Evolutionary conservation across 2,329 filamentous ascomycete genomes (phyloP), one percentile per base, ranked within the genome.

Genomic region (Paecilomyces formosus): DNA sequence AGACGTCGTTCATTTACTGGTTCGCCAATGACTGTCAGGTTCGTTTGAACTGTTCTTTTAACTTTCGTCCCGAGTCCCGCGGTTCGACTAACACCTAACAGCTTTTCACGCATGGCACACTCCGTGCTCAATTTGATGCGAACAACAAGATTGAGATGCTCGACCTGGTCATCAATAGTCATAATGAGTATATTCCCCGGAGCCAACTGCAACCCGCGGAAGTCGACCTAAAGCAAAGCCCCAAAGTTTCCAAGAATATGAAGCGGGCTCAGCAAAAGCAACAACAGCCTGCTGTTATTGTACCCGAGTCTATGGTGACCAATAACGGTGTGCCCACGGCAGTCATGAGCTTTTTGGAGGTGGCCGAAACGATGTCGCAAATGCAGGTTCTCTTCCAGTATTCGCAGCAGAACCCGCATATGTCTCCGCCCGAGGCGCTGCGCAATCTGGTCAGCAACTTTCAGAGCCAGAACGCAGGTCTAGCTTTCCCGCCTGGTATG

Each of bases 1-100:
- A 86, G 66, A 86, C 91, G 26, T 94, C 86, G 67, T 85, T 97
- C 58, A 88, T 94, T 4, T 95, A 96, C 71, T 95, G 90, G 84
- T 97, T 93, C 68, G 85, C 89, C 55, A 90, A 88, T 62, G 88
- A 88, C 56, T 89, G 88, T 60, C 91, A 94, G 70, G 89, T 93
- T 80, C 74, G 85, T 80, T 53, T n/a, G 35, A 35, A 15, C 50
- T 24, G 13, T 33, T 33, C 54, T 54, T n/a, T 12, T 31, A 7
- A 18, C 45, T 28, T 54, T 49, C 26, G 53, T 49, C 18, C n/a
- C 11, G 13, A 15, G 15, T 28, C 5, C 12, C 30, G 21, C 8
- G 18, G 53, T 39, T 11, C 5, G 18, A 26, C 54, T 61, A 59
- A 60, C 53, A 9, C 12, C n/a, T 33, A 31, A 18, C 62, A 93